Evolutionary conservation across 2,329 filamentous ascomycete species (phyloP), one percentile per base, ranked within the genome.

Genomic region (Fusarium udum): DNA sequence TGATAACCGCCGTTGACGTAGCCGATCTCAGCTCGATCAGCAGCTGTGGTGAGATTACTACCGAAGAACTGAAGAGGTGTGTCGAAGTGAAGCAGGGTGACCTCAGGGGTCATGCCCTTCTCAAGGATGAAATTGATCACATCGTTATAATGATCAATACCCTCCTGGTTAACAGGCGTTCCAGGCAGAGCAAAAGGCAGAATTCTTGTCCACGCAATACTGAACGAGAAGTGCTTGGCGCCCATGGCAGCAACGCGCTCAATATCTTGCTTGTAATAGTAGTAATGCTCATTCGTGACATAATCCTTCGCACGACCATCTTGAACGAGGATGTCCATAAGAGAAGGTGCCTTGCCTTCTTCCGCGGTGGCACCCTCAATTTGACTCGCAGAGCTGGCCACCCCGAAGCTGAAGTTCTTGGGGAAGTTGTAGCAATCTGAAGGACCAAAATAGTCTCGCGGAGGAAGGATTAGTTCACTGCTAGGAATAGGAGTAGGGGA

Each of bases 201-300:
- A 45, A 89, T 87, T 11, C 87, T 80, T 4, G 85, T 82, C 87
- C 87, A 89, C 0, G 85, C 79, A 61, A 89, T 86, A 8, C 84
- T 86, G 69, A 88, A 88, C 6, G 85, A 85, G 76, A 87, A 88
- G 55, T 87, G 84, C 49, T 83, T 83, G 14, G 87, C 82, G 0
- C 87, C 87, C 78, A 89, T 83, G 6, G 85, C 82, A 2, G 87
- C 86, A 14, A 89, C 80, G 0, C 87, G 83, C 64, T 85, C 86
- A 48, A 89, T 87, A 46, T 89, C 86, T 78, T 88, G 87, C 76
- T 88, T 88, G 73, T 88, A 89, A 13, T 87, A 78, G 67, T 87
- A 89, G 75, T 88, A 89, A 62, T 88, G 84, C 78, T 87, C 85
- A 46, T 85, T 87, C 6, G 84, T 84, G 40, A 82, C 79, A 61